Percentiles rank a stretch among this genome's conserved stretches.
Conservation (phyloP, 2,329 filamentous ascomycete species). For the Fusarium sp. region DNA sequence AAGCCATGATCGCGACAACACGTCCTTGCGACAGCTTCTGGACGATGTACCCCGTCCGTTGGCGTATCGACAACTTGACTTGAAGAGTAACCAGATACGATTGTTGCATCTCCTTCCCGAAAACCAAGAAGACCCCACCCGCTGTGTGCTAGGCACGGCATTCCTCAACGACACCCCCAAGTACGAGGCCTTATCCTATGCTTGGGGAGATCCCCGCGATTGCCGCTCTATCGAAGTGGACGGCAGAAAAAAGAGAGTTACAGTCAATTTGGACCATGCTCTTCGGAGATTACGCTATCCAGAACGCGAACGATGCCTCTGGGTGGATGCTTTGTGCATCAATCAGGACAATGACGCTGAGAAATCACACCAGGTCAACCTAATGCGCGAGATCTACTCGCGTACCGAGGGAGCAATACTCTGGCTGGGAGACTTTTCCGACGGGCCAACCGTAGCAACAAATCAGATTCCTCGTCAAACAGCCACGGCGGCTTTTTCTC, state of each 20-base stretch:
- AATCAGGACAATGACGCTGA: constrained; percentile 10
- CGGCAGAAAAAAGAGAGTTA: neutral
- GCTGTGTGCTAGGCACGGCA: neutral
- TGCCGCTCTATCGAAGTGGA: neutral
- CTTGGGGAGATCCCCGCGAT: neutral
- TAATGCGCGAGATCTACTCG: constrained; percentile 13
- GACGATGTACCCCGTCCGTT: neutral
- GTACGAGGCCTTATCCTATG: neutral
- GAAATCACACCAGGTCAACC: neutral
- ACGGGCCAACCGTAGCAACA: neutral
- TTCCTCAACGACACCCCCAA: neutral
- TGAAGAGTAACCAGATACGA: neutral
- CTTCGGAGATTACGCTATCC: neutral
- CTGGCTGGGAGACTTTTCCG: constrained; percentile 5
- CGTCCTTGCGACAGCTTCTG: no score
- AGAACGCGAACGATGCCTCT: neutral
- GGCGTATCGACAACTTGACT: neutral
- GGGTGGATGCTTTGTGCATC: constrained; percentile 5
- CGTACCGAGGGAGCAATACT: neutral
- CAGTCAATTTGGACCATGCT: neutral
- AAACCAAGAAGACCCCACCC: neutral
- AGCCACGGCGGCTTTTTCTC: neutral
- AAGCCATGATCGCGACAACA: no score
- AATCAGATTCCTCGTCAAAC: neutral
- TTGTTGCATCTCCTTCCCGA: constrained; percentile 1